These are phyloP conservation scores for Vanrija sp. DNA, from an alignment of 1,284 basidiomycete genomes.

Conservation along the genomic window DNA sequence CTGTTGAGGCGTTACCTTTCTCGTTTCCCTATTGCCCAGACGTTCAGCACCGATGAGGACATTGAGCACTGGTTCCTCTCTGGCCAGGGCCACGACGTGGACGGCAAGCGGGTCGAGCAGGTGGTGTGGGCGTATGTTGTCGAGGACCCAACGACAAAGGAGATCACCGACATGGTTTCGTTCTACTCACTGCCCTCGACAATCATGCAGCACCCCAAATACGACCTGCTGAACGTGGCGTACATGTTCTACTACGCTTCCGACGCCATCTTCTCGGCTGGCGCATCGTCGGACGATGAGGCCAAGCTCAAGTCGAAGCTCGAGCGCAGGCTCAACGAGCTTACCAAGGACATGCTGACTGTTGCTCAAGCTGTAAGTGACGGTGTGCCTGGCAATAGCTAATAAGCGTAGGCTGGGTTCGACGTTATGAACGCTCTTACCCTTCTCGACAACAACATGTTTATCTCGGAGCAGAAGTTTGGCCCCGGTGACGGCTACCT, in stretches of 20 bases:
- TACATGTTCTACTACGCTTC: conserved; percentile 58
- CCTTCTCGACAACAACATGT: conserved; percentile 84
- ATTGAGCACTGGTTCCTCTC: conserved; percentile 82
- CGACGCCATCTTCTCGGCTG: conserved; percentile 33
- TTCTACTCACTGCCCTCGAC: conserved; percentile 94
- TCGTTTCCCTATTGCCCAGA: conserved; percentile 78
- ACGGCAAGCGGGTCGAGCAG: conserved; percentile 63
- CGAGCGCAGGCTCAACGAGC: conserved; percentile 65
- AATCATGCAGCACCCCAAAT: conserved; percentile 49
- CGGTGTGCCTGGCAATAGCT: neutral
- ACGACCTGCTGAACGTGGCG: conserved; percentile 53
- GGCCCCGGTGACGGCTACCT: conserved; percentile 84
- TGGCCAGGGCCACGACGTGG: conserved; percentile 66
- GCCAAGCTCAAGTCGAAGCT: conserved; percentile 61
- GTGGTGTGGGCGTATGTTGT: conserved; percentile 97
- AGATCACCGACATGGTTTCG: conserved; percentile 92
- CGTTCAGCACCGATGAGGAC: conserved; percentile 70
- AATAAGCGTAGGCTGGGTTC: conserved; percentile 61
- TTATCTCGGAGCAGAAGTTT: conserved; percentile 84
- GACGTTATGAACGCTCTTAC: conserved; percentile 96
- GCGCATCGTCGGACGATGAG: conserved; percentile 40
- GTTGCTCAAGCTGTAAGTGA: conserved; percentile 60
- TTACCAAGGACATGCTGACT: conserved; percentile 74
- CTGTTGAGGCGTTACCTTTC: conserved; percentile 79
- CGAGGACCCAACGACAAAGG: conserved; percentile 77